phyloP scores from a whole-genome alignment of 768 basidiomycete genomes.

The Leccinum sublutescens region DNA sequence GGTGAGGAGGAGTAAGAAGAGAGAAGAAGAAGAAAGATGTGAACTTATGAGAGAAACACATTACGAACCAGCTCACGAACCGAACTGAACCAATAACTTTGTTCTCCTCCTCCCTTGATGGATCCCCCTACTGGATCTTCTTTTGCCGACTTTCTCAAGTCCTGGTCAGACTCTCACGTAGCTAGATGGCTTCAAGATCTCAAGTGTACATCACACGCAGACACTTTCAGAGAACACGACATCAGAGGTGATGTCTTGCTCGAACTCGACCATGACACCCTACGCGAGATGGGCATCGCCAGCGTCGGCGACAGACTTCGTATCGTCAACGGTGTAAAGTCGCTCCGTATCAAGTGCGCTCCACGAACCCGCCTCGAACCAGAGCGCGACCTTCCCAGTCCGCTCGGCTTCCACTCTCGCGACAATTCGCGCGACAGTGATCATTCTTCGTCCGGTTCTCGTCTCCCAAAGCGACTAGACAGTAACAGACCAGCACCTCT shows the following conservation, averaged over 20 bases:
- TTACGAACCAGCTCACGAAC: background rate
- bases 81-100: background rate
- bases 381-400: background rate
- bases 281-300: constrained; percentile 88
- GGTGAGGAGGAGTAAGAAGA: background rate
- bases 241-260: constrained; percentile 90
- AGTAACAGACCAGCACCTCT: constrained; percentile 76
- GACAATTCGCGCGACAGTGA: constrained; percentile 25
- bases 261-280: constrained; percentile 81
- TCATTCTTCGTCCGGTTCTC: constrained; percentile 27
- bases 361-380: constrained; percentile 16
- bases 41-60: background rate
- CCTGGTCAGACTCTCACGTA: constrained; percentile 74
- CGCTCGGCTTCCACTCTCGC: constrained; percentile 18
- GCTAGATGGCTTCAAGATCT: constrained; percentile 77
- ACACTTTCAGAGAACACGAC: constrained; percentile 79
- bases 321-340: constrained; percentile 82
- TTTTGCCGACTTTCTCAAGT: constrained; percentile 60
- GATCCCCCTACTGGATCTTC: constrained; percentile 54
- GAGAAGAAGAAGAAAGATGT: background rate
- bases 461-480: constrained; percentile 50
- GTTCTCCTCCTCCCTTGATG: background rate
- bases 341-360: constrained; percentile 59
- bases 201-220: constrained; percentile 66
- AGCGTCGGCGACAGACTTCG: constrained; percentile 92